phyloP scores from a whole-genome alignment of 345 rosid genomes.

The Euphorbia lathyris region DNA sequence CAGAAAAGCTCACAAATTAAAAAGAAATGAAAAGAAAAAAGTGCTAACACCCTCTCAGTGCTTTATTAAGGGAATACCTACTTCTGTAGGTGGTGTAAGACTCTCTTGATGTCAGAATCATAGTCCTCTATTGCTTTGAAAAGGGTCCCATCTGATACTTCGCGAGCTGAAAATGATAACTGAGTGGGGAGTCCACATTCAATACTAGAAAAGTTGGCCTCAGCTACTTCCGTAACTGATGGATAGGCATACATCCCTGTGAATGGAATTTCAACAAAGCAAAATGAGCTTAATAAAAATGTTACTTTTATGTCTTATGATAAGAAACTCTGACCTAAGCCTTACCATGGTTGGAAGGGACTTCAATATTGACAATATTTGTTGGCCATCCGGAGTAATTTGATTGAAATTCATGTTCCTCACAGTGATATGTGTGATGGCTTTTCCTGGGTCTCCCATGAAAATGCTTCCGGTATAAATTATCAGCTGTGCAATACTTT shows the following conservation, averaged over 20 bases:
- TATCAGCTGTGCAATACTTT: slow-evolving; percentile 74
- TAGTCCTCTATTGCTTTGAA: slow-evolving; percentile 93
- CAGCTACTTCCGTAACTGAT: slow-evolving; percentile 52
- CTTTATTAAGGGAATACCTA: slow-evolving; percentile 28
- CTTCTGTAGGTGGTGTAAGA: slow-evolving; percentile 74
- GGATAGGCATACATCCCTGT: slow-evolving; percentile 68
- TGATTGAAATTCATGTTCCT: slow-evolving; percentile 62
- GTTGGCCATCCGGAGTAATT: slow-evolving; percentile 99
- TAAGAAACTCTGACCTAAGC: slow-evolving; percentile 10
- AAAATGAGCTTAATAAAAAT: slow-evolving; percentile 16
- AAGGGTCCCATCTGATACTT: slow-evolving; percentile 89
- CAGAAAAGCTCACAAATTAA: not conserved
- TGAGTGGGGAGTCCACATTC: slow-evolving; percentile 92
- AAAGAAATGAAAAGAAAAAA: slow-evolving; percentile 1
- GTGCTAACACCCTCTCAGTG: not conserved
- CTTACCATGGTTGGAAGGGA: slow-evolving; percentile 77
- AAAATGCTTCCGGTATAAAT: slow-evolving; percentile 67
- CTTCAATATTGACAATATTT: slow-evolving; percentile 83
- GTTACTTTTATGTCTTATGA: slow-evolving; percentile 1
- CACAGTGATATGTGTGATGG: slow-evolving; percentile 66
- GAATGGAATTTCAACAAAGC: slow-evolving; percentile 23
- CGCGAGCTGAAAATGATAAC: slow-evolving; percentile 93
- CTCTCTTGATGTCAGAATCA: slow-evolving; percentile 92
- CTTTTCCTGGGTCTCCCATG: slow-evolving; percentile 50
- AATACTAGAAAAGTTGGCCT: slow-evolving; percentile 64